A percentile compares a stretch with the other conserved stretches of the same genome.
phyloP scores from a whole-genome alignment of 768 basidiomycete genomes.

The Nidularia pulvinata region DNA sequence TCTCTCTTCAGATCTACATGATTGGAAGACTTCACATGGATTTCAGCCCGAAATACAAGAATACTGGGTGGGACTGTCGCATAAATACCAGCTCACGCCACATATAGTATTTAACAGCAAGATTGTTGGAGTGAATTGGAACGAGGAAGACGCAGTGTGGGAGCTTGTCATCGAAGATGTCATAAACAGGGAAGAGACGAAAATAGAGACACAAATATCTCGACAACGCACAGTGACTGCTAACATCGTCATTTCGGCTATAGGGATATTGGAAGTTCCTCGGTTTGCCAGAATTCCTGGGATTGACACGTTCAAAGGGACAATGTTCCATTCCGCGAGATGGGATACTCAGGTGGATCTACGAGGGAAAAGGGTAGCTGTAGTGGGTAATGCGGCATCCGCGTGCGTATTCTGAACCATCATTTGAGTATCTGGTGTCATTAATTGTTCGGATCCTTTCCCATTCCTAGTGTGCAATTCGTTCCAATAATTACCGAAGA shows the following conservation, averaged over 20 bases:
- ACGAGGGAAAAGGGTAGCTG: constrained; percentile 44
- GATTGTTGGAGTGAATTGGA: constrained; percentile 48
- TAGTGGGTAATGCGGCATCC: constrained; percentile 60
- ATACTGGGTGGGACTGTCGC: constrained; percentile 39
- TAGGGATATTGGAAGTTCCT: constrained; percentile 47
- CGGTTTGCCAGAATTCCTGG: constrained; percentile 29
- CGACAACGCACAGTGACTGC: constrained; percentile 26
- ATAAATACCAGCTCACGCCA: constrained; percentile 38
- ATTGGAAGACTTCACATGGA: constrained; percentile 42
- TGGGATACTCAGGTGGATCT: constrained; percentile 37
- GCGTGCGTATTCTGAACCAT: constrained; percentile 37
- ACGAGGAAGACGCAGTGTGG: constrained; percentile 30
- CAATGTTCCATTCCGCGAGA: constrained; percentile 49
- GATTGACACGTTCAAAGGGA: constrained; percentile 41
- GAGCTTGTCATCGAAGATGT: constrained; percentile 29
- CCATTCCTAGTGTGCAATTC: constrained; percentile 45
- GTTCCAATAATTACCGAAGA: constrained; percentile 41
- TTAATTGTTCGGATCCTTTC: constrained; percentile 13
- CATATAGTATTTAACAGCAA: constrained; percentile 40
- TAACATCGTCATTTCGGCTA: constrained; percentile 49
- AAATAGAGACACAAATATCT: too few relatives aligned
- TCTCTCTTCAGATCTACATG: constrained; percentile 43
- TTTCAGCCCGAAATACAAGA: constrained; percentile 36
- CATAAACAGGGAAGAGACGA: too few relatives aligned
- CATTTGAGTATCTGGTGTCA: constrained; percentile 4